Evolutionary conservation across 73 alveolate species (phyloP).

Genomic region (Loxodes magnus): DNA sequence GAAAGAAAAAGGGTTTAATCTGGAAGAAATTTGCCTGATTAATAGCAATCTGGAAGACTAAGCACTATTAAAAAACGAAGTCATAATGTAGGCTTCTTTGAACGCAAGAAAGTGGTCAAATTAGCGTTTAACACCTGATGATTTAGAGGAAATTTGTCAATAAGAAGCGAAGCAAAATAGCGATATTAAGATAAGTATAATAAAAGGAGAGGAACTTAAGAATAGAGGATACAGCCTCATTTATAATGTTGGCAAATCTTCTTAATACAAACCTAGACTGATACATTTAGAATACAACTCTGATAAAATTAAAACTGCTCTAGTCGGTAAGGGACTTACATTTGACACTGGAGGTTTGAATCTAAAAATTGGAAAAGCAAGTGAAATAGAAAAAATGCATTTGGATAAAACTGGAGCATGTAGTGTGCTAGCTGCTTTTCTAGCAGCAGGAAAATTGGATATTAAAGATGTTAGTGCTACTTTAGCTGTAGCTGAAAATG

Average conservation of each 20-base stretch:
- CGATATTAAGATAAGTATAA: conserved; percentile 26
- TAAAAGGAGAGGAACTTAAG: conserved; percentile 57
- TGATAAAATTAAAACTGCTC: conserved; percentile 42
- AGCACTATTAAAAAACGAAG: too few species aligned
- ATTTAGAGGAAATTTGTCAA: too few species aligned
- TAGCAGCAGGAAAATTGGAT: conserved; percentile 54
- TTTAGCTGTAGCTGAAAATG: conserved; percentile 79
- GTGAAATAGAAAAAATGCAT: conserved; percentile 74
- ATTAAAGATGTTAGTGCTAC: conserved; percentile 56
- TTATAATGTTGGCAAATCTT: conserved; percentile 76
- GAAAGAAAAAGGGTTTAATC: too few species aligned
- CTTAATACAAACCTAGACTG: conserved; percentile 53
- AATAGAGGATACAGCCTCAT: conserved; percentile 43
- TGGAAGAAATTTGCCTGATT: too few species aligned
- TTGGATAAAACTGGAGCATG: conserved; percentile 79
- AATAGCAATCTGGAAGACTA: too few species aligned
- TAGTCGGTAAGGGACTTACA: conserved; percentile 92
- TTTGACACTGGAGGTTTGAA: conserved; percentile 88
- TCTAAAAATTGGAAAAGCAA: conserved; percentile 34
- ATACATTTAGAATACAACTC: conserved; percentile 53
- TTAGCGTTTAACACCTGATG: too few species aligned
- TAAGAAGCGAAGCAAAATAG: too few species aligned
- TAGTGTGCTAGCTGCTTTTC: conserved; percentile 65
- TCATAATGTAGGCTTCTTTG: too few species aligned
- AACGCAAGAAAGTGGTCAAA: too few species aligned